These are phyloP conservation scores for Lodderomyces beijingensis DNA, from an alignment of 1,139 yeast genomes.

Conservation along the genomic window DNA sequence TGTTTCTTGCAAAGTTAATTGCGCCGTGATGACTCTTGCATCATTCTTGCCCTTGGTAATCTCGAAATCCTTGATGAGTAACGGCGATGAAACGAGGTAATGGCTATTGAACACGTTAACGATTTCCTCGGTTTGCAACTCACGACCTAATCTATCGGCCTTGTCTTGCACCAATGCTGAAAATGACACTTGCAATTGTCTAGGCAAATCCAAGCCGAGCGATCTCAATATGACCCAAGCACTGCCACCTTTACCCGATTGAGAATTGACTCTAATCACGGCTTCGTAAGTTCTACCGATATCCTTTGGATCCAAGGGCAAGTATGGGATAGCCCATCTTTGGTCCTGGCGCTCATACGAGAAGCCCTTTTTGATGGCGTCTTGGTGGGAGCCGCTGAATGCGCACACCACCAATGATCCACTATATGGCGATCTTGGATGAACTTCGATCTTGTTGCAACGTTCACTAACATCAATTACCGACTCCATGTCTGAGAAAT, in stretches of 20 bases:
- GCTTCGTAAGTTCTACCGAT: slow-evolving; percentile 49
- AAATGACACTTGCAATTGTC: slow-evolving; percentile 42
- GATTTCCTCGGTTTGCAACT: slow-evolving; percentile 42
- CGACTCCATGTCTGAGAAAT: slow-evolving; percentile 38
- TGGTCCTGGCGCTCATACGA: slow-evolving; percentile 17
- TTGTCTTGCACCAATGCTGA: slow-evolving; percentile 35
- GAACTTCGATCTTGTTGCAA: slow-evolving; percentile 45
- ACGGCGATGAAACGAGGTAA: slow-evolving; percentile 24
- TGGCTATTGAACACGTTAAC: slow-evolving; percentile 33
- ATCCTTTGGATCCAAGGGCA: slow-evolving; percentile 48
- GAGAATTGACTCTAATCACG: slow-evolving; percentile 48
- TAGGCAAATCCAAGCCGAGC: slow-evolving; percentile 45
- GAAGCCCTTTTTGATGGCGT: slow-evolving; percentile 49
- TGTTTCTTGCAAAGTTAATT: slow-evolving; percentile 11
- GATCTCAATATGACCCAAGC: slow-evolving; percentile 48
- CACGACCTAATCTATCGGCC: slow-evolving; percentile 43
- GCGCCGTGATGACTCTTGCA: slow-evolving; percentile 30
- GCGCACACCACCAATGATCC: slow-evolving; percentile 49
- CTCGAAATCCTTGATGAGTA: slow-evolving; percentile 33
- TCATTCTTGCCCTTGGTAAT: slow-evolving; percentile 21
- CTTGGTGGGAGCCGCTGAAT: slow-evolving; percentile 48
- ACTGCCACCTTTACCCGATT: slow-evolving; percentile 49
- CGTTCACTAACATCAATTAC: slow-evolving; percentile 42
- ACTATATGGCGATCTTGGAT: slow-evolving; percentile 47
- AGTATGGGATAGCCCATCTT: slow-evolving; percentile 42